These are phyloP conservation scores for Scedosporium minutisporum DNA, from an alignment of 2,329 filamentous ascomycete genomes.

Conservation along the genomic window DNA sequence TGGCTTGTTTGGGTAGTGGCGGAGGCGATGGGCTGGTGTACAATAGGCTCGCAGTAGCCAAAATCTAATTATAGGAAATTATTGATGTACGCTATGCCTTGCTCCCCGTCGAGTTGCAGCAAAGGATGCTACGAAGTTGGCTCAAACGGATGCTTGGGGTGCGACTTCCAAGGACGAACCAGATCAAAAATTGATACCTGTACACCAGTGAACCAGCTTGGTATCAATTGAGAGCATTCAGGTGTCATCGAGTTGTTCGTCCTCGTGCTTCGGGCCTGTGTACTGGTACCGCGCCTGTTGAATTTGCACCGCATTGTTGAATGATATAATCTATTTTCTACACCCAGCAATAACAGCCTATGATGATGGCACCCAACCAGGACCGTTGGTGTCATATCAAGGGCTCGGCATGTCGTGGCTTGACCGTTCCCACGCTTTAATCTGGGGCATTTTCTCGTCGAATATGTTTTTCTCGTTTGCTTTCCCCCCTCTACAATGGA, in stretches of 20 bases:
- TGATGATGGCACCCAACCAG: background rate
- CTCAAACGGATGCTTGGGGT: no score
- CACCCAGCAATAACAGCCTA: background rate
- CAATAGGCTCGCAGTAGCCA: background rate
- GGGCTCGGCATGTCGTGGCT: constrained; percentile 4
- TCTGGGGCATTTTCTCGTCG: background rate
- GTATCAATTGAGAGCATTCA: no score
- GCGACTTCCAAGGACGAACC: no score
- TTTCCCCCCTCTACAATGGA: background rate
- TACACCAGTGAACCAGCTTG: no score
- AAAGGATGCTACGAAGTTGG: no score
- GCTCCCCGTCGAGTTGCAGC: no score
- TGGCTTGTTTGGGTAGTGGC: background rate
- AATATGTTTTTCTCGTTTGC: background rate
- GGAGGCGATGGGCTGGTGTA: background rate
- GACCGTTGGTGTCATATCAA: constrained; percentile 1
- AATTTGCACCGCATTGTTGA: background rate
- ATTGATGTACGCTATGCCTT: constrained; percentile 4
- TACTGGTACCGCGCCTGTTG: background rate
- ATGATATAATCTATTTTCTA: constrained; percentile 1
- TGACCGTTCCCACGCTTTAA: background rate
- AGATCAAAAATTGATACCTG: no score
- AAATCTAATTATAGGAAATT: constrained; percentile 7
- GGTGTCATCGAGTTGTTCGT: no score
- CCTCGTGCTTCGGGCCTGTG: background rate